These are phyloP conservation scores for Microstroma glucosiphilum DNA, from an alignment of 1,284 basidiomycete genomes.

Conservation along the genomic window DNA sequence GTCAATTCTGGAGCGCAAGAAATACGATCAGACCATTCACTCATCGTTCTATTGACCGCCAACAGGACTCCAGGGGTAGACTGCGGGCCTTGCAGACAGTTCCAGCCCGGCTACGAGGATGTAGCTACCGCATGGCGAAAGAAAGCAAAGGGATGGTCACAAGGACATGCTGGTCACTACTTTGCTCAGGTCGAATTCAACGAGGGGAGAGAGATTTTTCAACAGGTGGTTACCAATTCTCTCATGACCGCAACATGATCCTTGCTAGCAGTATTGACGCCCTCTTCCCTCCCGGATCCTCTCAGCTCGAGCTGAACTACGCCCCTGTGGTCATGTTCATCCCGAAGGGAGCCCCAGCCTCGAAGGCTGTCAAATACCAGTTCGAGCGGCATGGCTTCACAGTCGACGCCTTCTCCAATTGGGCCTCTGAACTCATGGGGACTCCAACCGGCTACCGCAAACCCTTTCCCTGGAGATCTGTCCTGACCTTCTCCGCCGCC, in stretches of 20 bases:
- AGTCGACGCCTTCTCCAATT: conserved; percentile 21
- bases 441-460: conserved; percentile 25
- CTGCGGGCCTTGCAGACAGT: conserved; percentile 31
- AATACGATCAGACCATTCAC: conserved; percentile 20
- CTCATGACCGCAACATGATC: background rate
- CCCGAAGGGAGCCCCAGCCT: conserved; percentile 21
- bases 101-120: conserved; percentile 36
- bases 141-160: conserved; percentile 1
- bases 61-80: conserved; percentile 22
- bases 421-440: conserved; percentile 21
- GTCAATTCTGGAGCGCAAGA: background rate
- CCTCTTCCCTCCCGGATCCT: background rate
- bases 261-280: background rate
- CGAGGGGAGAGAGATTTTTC: conserved; percentile 25
- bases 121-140: conserved; percentile 28
- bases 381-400: conserved; percentile 33
- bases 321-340: conserved; percentile 36
- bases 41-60: conserved; percentile 32
- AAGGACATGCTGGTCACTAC: conserved; percentile 22
- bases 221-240: conserved; percentile 7
- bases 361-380: conserved; percentile 28
- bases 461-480: conserved; percentile 26
- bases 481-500: conserved; percentile 13
- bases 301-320: conserved; percentile 31
- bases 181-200: conserved; percentile 37